A percentile compares a stretch with the other conserved stretches of the same genome.
These are phyloP conservation scores for Lipomyces orientalis DNA, from an alignment of 805 yeast species.

Conservation along the genomic window DNA sequence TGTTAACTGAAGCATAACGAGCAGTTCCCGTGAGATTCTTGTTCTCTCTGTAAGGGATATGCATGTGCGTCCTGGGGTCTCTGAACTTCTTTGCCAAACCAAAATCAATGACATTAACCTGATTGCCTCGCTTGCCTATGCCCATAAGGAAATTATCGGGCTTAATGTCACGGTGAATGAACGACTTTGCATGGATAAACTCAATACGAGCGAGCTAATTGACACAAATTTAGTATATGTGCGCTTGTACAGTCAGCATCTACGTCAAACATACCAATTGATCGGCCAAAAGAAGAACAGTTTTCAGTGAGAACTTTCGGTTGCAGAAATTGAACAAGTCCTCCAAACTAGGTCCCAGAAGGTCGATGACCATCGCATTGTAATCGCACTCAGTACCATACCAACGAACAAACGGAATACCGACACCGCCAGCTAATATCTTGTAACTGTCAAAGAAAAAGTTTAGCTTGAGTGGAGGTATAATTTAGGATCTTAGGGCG, in stretches of 20 bases:
- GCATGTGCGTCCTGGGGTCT: conserved; percentile 91
- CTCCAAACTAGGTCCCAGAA: conserved; percentile 92
- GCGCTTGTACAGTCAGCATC: background rate
- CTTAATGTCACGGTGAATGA: conserved; percentile 82
- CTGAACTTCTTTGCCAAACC: conserved; percentile 93
- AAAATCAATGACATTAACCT: conserved; percentile 91
- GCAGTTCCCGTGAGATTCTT: conserved; percentile 98
- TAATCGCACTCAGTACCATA: conserved; percentile 96
- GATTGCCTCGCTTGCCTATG: conserved; percentile 91
- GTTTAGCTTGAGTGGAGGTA: background rate
- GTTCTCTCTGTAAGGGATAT: conserved; percentile 95
- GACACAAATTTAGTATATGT: background rate
- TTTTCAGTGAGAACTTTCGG: conserved; percentile 89
- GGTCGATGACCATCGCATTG: conserved; percentile 95
- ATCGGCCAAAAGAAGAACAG: conserved; percentile 90
- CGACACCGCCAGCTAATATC: conserved; percentile 94
- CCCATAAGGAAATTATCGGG: conserved; percentile 89
- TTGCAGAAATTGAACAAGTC: conserved; percentile 96
- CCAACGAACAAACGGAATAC: conserved; percentile 97
- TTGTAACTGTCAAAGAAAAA: conserved; percentile 58
- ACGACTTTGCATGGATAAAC: conserved; percentile 92
- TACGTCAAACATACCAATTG: conserved; percentile 59
- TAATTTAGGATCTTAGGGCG: background rate
- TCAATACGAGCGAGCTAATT: conserved; percentile 77
- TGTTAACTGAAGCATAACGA: conserved; percentile 91